Percentiles rank a stretch among this genome's conserved stretches.
Evolutionary conservation across 306 rosid genomes (phyloP).

Genomic region (Glycine soja): DNA sequence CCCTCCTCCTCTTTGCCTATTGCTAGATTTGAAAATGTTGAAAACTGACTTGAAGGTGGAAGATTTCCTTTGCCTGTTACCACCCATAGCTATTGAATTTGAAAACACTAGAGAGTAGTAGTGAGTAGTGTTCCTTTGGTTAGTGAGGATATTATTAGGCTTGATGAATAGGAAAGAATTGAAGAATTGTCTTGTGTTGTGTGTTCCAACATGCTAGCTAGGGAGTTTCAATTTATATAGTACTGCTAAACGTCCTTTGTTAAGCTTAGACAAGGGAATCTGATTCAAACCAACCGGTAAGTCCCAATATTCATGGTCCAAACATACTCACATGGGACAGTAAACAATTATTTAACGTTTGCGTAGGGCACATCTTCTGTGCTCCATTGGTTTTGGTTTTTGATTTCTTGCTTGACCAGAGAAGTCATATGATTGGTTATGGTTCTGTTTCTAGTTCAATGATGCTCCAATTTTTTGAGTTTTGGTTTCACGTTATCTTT

Average conservation of each 20-base stretch:
- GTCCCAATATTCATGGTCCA: conserved; percentile 50
- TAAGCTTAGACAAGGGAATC: conserved; percentile 51
- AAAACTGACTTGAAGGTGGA: conserved; percentile 61
- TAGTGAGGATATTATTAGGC: conserved; percentile 1
- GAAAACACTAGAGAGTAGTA: neutral
- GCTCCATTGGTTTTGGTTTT: conserved; percentile 46
- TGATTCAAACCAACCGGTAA: conserved; percentile 47
- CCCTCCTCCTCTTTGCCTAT: conserved; percentile 44
- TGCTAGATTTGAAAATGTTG: conserved; percentile 61
- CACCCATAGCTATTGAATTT: conserved; percentile 50
- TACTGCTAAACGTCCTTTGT: conserved; percentile 1
- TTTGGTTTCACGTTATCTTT: neutral
- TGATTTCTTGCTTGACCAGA: conserved; percentile 52
- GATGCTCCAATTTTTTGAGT: neutral
- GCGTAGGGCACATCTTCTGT: conserved; percentile 47
- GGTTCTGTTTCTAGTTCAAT: conserved; percentile 20
- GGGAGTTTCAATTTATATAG: conserved; percentile 62
- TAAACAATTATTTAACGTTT: conserved; percentile 42
- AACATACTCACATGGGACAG: conserved; percentile 47
- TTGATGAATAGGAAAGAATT: conserved; percentile 23
- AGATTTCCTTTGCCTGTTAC: conserved; percentile 66
- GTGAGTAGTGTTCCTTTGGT: conserved; percentile 27
- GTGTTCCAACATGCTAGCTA: conserved; percentile 18
- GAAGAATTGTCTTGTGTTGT: conserved; percentile 40
- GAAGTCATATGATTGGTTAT: conserved; percentile 32